Evolutionary conservation across 2,329 filamentous ascomycete genomes (phyloP).

Genomic region (Penicillium sp.): DNA sequence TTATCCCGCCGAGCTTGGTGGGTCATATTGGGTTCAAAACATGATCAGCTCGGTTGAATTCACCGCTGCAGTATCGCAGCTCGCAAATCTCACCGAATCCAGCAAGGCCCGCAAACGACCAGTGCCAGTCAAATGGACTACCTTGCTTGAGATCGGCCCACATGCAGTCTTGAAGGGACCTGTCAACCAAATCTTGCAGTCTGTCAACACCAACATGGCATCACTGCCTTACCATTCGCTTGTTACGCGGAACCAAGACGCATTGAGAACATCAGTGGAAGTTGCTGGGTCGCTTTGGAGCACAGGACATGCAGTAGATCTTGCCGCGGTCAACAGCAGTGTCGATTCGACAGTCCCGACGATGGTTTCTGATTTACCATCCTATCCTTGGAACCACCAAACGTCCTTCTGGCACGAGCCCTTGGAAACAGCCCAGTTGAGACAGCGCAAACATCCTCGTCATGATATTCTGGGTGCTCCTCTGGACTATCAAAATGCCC

Average conservation of each 20-base stretch:
- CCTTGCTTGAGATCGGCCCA: slow-evolving; percentile 29
- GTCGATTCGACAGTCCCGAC: slow-evolving; percentile 6
- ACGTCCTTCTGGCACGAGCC: slow-evolving; percentile 39
- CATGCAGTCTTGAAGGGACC: slow-evolving; percentile 27
- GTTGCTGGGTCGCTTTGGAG: slow-evolving; percentile 15
- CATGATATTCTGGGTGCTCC: slow-evolving; percentile 26
- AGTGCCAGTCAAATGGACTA: slow-evolving; percentile 13
- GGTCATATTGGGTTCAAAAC: slow-evolving; percentile 24
- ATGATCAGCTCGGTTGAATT: slow-evolving; percentile 25
- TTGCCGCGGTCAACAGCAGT: slow-evolving; percentile 7
- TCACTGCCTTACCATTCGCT: slow-evolving; percentile 9
- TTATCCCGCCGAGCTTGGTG: slow-evolving; percentile 11
- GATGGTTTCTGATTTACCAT: slow-evolving; percentile 31
- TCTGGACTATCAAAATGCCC: slow-evolving; percentile 17
- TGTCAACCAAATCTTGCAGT: slow-evolving; percentile 18
- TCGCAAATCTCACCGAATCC: slow-evolving; percentile 12
- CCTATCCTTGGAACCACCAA: slow-evolving; percentile 44
- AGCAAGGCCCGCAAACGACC: slow-evolving; percentile 13
- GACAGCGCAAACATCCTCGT: slow-evolving; percentile 22
- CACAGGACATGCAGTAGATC: slow-evolving; percentile 10
- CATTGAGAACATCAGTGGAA: slow-evolving; percentile 7
- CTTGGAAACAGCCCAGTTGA: slow-evolving; percentile 17
- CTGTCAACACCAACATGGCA: slow-evolving; percentile 7
- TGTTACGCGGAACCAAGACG: slow-evolving; percentile 11
- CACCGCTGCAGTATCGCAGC: slow-evolving; percentile 14